Conservation (phyloP, 1,139 yeast species). For the Blastobotrys aristatus region DNA sequence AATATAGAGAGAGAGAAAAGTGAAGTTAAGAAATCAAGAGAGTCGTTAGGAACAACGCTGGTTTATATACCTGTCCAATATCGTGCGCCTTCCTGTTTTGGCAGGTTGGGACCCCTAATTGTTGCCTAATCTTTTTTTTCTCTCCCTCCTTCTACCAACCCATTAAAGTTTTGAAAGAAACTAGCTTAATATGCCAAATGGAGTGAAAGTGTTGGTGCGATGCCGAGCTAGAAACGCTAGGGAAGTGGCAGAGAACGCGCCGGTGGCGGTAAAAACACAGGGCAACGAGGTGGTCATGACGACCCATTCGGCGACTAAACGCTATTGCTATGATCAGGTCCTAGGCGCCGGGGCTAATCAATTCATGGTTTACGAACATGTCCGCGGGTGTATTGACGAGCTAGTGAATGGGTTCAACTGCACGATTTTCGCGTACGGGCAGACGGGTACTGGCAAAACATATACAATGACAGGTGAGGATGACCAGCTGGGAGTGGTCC, state of each 20-base stretch:
- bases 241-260: conserved; percentile 50
- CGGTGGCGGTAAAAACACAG: conserved; percentile 43
- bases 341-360: conserved; percentile 72
- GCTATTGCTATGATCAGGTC: conserved; percentile 60
- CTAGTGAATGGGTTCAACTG: conserved; percentile 47
- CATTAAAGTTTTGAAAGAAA: too few species aligned
- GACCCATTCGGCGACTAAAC: conserved; percentile 35
- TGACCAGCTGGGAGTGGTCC: conserved; percentile 58
- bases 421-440: conserved; percentile 82
- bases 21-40: too few species aligned
- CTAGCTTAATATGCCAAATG: not conserved
- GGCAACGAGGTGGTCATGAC: conserved; percentile 30
- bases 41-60: too few species aligned
- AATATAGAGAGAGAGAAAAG: too few species aligned
- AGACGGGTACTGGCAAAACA: conserved; percentile 87
- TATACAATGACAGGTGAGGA: conserved; percentile 70
- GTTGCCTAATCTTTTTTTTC: too few species aligned
- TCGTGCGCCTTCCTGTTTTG: too few species aligned
- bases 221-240: conserved; percentile 66
- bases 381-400: conserved; percentile 37
- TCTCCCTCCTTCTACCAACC: too few species aligned
- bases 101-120: too few species aligned
- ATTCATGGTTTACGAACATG: conserved; percentile 48
- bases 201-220: conserved; percentile 65
- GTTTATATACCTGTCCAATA: too few species aligned